Conservation (phyloP, 129 eudicot species). For the Smallanthus sonchifolius region DNA sequence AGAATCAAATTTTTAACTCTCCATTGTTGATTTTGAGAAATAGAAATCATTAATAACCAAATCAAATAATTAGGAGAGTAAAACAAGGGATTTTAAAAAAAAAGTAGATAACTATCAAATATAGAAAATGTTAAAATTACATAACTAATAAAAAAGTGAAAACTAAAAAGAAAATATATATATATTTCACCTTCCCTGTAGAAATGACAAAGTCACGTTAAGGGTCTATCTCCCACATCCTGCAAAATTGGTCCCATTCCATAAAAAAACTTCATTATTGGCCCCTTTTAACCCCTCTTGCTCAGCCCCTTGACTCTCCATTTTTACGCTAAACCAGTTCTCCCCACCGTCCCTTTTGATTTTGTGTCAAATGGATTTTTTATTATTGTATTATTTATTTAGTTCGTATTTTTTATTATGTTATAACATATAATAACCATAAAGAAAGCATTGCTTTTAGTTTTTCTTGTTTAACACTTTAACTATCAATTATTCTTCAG, state of each 20-base stretch:
- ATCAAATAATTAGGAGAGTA: too few relatives aligned
- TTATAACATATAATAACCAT: not conserved
- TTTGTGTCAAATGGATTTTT: not conserved
- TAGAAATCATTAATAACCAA: too few relatives aligned
- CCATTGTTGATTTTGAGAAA: too few relatives aligned
- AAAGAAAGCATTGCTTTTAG: too few relatives aligned
- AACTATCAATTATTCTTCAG: too few relatives aligned
- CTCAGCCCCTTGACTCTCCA: constrained; percentile 27
- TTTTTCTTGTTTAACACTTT: too few relatives aligned
- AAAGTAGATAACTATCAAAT: too few relatives aligned
- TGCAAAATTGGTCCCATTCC: constrained; percentile 68
- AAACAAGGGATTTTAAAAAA: too few relatives aligned
- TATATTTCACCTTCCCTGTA: not conserved
- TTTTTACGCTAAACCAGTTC: constrained; percentile 11
- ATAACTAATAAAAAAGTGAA: too few relatives aligned
- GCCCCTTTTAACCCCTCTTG: constrained; percentile 13
- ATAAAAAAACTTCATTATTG: constrained; percentile 45
- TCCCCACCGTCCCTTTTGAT: not conserved
- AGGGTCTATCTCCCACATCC: constrained; percentile 64
- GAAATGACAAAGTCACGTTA: constrained; percentile 79
- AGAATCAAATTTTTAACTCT: too few relatives aligned
- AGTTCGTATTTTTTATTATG: not conserved
- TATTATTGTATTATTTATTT: not conserved
- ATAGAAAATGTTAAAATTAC: too few relatives aligned
- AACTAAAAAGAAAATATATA: not conserved